Evolutionary conservation across 441 rosid species (phyloP).

Genomic region (Biscutella laevigata): DNA sequence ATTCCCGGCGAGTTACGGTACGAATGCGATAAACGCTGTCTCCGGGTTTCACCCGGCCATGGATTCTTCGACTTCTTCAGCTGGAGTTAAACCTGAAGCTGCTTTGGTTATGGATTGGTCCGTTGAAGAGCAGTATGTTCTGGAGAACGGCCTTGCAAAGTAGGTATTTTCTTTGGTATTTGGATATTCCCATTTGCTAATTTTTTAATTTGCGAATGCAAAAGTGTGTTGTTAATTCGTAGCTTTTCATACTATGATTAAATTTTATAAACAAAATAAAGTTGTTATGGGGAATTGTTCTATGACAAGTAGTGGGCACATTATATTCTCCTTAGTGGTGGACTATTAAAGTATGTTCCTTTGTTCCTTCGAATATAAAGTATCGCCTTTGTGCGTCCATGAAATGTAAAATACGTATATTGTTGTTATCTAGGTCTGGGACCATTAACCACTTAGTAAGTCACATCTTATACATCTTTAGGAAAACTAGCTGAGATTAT

Average conservation of each 20-base stretch:
- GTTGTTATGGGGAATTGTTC: slow-evolving; percentile 10
- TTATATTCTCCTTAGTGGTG: slow-evolving; percentile 23
- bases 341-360: slow-evolving; percentile 25
- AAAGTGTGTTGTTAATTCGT: slow-evolving; percentile 7
- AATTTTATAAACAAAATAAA: neutral
- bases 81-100: slow-evolving; percentile 48
- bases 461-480: neutral
- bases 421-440: neutral
- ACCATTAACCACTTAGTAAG: slow-evolving; percentile 8
- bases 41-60: slow-evolving; percentile 15
- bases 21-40: slow-evolving; percentile 29
- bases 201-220: neutral
- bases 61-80: slow-evolving; percentile 24
- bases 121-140: slow-evolving; percentile 58
- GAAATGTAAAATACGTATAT: neutral
- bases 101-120: slow-evolving; percentile 87
- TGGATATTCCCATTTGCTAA: slow-evolving; percentile 1
- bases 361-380: slow-evolving; percentile 16
- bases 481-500: neutral
- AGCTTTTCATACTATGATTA: slow-evolving; percentile 15
- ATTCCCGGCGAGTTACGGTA: slow-evolving; percentile 34
- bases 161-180: slow-evolving; percentile 26
- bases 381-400: slow-evolving; percentile 12
- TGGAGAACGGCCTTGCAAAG: slow-evolving; percentile 81
- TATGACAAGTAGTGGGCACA: slow-evolving; percentile 17